Evolutionary conservation across 192 early-diverging fungal species (phyloP).

Genomic region (Podila minutissima): DNA sequence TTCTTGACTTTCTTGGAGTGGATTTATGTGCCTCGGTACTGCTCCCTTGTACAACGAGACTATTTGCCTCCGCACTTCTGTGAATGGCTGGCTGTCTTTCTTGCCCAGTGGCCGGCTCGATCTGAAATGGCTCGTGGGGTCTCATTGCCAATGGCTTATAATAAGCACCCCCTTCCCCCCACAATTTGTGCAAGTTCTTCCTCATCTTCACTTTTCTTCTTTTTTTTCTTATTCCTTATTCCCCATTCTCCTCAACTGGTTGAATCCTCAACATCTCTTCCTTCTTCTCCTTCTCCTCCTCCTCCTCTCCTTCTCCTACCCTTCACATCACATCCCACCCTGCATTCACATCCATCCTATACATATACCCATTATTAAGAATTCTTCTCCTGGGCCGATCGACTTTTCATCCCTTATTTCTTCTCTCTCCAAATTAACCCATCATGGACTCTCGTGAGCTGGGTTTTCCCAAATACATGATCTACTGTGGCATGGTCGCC

Average conservation of each 20-base stretch:
- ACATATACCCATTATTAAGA: neutral
- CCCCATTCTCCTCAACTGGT: neutral
- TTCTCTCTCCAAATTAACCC: neutral
- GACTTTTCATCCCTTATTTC: neutral
- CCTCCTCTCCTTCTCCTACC: neutral
- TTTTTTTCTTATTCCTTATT: neutral
- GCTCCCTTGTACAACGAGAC: no score
- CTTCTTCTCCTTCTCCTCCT: neutral
- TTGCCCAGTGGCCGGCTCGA: neutral
- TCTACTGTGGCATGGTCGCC: slow-evolving; percentile 51
- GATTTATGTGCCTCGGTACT: no score
- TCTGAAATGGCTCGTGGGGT: neutral
- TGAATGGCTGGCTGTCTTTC: no score
- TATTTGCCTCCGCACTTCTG: no score
- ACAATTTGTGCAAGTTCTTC: neutral
- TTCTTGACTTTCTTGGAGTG: no score
- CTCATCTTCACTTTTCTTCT: neutral
- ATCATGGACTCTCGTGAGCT: slow-evolving; percentile 56
- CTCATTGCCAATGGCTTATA: no score
- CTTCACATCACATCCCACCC: neutral
- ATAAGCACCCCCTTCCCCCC: neutral
- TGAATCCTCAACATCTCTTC: neutral
- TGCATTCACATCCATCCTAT: slow-evolving; percentile 1
- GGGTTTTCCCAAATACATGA: slow-evolving; percentile 51
- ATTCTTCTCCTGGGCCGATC: neutral